These are phyloP conservation scores for Chrysoporthe cubensis DNA, from an alignment of 2,329 filamentous ascomycete species.

Conservation along the genomic window DNA sequence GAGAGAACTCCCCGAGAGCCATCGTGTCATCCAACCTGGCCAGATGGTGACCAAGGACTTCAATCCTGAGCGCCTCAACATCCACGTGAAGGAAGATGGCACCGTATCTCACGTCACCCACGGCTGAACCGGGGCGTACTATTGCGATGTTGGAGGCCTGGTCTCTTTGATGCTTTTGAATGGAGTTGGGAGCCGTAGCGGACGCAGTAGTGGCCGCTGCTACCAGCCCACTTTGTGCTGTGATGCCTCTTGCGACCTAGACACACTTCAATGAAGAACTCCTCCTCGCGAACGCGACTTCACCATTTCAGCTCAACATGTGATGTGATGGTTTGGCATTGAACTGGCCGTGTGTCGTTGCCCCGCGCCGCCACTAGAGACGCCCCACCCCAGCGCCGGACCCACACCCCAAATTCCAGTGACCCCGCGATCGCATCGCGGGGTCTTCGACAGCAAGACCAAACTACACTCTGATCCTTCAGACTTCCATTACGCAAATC, in stretches of 20 bases:
- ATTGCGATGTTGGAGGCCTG: neutral
- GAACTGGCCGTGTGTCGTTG: neutral
- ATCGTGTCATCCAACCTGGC: slow-evolving; percentile 61
- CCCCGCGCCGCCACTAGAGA: neutral
- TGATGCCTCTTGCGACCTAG: neutral
- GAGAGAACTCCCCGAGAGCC: slow-evolving; percentile 59
- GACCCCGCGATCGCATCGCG: slow-evolving; percentile 36
- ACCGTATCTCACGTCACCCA: slow-evolving; percentile 63
- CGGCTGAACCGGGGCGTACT: slow-evolving; percentile 44
- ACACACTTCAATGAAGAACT: neutral
- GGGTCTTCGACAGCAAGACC: slow-evolving; percentile 27
- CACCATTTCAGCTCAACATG: neutral
- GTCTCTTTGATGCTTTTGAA: neutral
- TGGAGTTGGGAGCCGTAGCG: neutral
- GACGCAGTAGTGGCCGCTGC: neutral
- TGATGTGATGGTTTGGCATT: neutral
- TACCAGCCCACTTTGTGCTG: neutral
- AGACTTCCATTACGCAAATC: neutral
- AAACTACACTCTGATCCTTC: neutral
- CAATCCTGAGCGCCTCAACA: slow-evolving; percentile 58
- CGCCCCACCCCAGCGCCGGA: neutral
- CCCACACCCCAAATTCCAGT: slow-evolving; percentile 21
- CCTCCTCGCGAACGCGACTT: neutral
- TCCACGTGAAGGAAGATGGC: slow-evolving; percentile 63
- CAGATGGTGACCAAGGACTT: slow-evolving; percentile 63